phyloP scores from a whole-genome alignment of 208 protist species.

The Trypanosoma vivax region DNA sequence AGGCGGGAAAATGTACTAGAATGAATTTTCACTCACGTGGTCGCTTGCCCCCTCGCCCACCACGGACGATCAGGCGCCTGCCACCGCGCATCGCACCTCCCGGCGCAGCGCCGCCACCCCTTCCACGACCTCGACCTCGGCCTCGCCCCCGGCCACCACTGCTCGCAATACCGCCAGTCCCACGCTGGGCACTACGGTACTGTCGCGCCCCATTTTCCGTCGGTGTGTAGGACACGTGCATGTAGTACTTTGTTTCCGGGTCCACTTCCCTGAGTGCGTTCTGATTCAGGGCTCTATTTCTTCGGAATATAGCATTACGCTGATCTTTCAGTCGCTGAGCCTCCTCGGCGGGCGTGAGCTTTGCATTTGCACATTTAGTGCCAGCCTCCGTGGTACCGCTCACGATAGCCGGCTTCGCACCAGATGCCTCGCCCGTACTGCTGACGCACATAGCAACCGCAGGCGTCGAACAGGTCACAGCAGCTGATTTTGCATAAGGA shows the following conservation, averaged over 20 bases:
- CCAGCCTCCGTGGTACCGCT: neutral
- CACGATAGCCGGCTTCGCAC: neutral
- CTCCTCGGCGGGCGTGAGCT: constrained; percentile 16
- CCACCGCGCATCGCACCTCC: neutral
- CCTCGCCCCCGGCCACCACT: neutral
- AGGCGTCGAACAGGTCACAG: too few species aligned
- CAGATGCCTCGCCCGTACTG: neutral
- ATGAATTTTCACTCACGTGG: neutral
- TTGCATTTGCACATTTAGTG: constrained; percentile 13
- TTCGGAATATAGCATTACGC: constrained; percentile 20
- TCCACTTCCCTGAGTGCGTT: constrained; percentile 79
- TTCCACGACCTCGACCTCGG: neutral
- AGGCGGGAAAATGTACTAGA: too few species aligned
- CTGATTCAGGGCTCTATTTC: constrained; percentile 43
- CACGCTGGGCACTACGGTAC: constrained; percentile 3
- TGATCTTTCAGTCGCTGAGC: constrained; percentile 16
- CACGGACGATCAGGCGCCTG: constrained; percentile 4
- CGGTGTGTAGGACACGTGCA: constrained; percentile 38
- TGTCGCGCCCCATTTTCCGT: constrained; percentile 13
- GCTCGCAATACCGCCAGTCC: neutral
- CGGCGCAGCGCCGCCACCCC: neutral
- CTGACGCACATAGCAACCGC: too few species aligned
- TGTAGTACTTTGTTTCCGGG: constrained; percentile 42
- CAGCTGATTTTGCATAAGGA: too few species aligned
- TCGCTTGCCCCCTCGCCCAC: neutral